Evolutionary conservation across 768 basidiomycete genomes (phyloP), one percentile per base, ranked within the genome.

Genomic region (Mycena chlorophos): DNA sequence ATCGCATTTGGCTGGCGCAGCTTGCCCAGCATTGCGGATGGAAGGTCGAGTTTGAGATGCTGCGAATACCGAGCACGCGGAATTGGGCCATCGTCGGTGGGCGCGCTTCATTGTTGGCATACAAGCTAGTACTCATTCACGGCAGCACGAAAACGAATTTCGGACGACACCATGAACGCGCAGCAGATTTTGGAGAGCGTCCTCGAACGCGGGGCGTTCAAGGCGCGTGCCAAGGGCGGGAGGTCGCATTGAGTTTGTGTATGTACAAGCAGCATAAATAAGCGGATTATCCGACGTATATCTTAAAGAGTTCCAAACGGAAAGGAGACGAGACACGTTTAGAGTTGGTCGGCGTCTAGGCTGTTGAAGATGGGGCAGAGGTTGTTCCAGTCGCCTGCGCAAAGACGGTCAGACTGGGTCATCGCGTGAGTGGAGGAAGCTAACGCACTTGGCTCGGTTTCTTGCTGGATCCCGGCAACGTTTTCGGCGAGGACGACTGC

Each of bases 31-130:
- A 83, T 63, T 89, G 86, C 66, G 96, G 95, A 3, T 98, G 94
- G 90, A 76, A 82, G 56, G 78, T 94, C 13, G 95, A 97, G 69
- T 85, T 85, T 52, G 96, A 98, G 70, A 82, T 76, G 23, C 69
- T 98, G 61, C 77, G 96, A 56, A 95, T 98, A 13, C 95, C 95
- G 1, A 93, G 90, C 68, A 97, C 96, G 37, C 81, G 93, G 55
- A 94, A 94, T 66, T 97, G 94, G 93, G 91, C 88, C 0, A 80
- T 97, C 49, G 71, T 96, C 27, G 94, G 95, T 94, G 1, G 16
- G 22, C 14, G 12, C 38, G 20, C 38, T 16, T 51, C 40, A 22
- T 58, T 59, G 55, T 5, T 31, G 10, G 12, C 48, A 49, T 42
- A 43, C 34, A 45, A 39, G 31, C 27, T 17, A 30, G 53, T 52